Conservation (phyloP, 2,329 filamentous ascomycete genomes). For the Trichoderma oligosporum region DNA sequence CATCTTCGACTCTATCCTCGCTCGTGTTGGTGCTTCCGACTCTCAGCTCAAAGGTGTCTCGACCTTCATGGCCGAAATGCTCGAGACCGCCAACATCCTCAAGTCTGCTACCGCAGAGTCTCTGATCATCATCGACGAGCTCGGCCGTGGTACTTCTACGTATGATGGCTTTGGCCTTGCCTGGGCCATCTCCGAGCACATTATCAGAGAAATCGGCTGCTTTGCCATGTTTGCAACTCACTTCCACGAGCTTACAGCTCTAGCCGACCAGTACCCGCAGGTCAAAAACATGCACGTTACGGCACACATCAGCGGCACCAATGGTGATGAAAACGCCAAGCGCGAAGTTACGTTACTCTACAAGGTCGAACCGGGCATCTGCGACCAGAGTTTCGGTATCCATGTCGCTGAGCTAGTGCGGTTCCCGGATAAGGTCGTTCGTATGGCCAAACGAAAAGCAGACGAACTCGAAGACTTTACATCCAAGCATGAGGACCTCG, state of each 20-base stretch:
- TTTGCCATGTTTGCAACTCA: slow-evolving; percentile 96
- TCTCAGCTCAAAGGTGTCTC: slow-evolving; percentile 96
- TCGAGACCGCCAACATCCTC: slow-evolving; percentile 96
- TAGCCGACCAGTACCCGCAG: slow-evolving; percentile 80
- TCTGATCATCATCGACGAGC: slow-evolving; percentile 96
- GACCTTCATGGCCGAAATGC: slow-evolving; percentile 99
- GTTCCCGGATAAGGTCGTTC: slow-evolving; percentile 94
- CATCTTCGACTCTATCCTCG: slow-evolving; percentile 95
- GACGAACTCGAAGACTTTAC: slow-evolving; percentile 97
- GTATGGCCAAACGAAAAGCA: slow-evolving; percentile 98
- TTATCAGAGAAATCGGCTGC: slow-evolving; percentile 89
- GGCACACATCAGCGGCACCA: slow-evolving; percentile 71
- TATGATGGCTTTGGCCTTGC: slow-evolving; percentile 99
- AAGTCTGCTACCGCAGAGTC: slow-evolving; percentile 94
- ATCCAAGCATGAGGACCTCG: slow-evolving; percentile 63
- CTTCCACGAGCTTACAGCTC: slow-evolving; percentile 93
- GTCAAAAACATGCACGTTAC: slow-evolving; percentile 94
- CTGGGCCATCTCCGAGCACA: slow-evolving; percentile 98
- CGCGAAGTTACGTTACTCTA: slow-evolving; percentile 93
- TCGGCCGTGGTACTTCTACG: slow-evolving; percentile 92
- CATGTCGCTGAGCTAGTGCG: slow-evolving; percentile 95
- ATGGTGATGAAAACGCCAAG: slow-evolving; percentile 46
- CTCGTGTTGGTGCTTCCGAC: slow-evolving; percentile 91
- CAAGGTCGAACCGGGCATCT: slow-evolving; percentile 92
- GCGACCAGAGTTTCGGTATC: slow-evolving; percentile 96